Percentiles rank a stretch among this genome's conserved stretches.
Evolutionary conservation across 345 rosid genomes (phyloP).

Genomic region (Excoecaria agallocha): DNA sequence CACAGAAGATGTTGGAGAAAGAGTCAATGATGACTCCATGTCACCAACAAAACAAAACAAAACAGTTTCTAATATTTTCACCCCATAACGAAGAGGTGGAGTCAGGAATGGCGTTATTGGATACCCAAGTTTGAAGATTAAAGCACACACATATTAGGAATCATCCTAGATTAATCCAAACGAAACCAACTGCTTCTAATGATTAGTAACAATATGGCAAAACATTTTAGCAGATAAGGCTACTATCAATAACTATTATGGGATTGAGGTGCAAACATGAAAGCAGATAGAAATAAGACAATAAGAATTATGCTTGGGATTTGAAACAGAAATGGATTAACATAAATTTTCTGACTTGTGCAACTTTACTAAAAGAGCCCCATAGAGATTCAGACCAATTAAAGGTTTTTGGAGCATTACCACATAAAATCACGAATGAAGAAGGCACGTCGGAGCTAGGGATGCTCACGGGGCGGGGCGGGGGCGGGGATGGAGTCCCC

Average conservation of each 20-base stretch:
- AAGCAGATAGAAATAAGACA: neutral
- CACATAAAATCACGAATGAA: slow-evolving; percentile 93
- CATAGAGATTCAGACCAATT: neutral
- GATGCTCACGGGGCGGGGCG: no score
- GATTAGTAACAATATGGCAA: no score
- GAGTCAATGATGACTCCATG: neutral
- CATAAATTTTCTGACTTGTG: neutral
- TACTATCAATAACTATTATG: neutral
- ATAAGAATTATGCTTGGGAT: neutral
- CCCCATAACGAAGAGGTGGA: neutral
- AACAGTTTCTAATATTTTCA: neutral
- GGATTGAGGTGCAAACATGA: neutral
- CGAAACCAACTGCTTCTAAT: no score
- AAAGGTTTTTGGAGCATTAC: slow-evolving; percentile 40
- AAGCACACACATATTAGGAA: neutral
- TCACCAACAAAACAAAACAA: neutral
- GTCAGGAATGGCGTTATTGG: neutral
- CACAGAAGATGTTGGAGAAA: neutral
- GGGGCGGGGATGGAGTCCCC: no score
- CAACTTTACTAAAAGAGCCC: neutral
- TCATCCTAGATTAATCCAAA: no score
- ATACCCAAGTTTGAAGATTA: neutral
- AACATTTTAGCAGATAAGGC: neutral
- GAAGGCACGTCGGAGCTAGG: slow-evolving; percentile 82
- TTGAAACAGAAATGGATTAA: neutral